A percentile compares a stretch with the other conserved stretches of the same genome.
Conservation (phyloP, 2,329 filamentous ascomycete species). For the Emergomyces orientalis region DNA sequence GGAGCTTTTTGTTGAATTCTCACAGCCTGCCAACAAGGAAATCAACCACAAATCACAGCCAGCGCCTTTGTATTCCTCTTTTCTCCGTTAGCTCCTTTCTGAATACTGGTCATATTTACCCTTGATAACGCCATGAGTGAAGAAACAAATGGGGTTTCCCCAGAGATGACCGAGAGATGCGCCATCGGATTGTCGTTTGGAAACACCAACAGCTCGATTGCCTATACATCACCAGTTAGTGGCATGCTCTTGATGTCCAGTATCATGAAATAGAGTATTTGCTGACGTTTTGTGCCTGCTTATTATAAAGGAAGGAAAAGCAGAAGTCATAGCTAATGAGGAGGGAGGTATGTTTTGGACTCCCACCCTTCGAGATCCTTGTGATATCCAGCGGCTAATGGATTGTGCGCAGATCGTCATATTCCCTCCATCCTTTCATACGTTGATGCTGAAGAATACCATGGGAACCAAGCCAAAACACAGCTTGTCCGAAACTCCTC, state of each 20-base stretch:
- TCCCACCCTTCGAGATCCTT: not conserved
- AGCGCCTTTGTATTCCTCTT: not conserved
- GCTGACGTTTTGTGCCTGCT: conserved; percentile 12
- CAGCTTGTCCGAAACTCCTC: conserved; percentile 85
- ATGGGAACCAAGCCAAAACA: conserved; percentile 86
- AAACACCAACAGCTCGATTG: conserved; percentile 97
- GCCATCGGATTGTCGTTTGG: conserved; percentile 96
- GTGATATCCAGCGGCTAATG: conserved; percentile 14
- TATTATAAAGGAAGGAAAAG: conserved; percentile 65
- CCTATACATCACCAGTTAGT: conserved; percentile 61
- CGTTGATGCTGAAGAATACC: conserved; percentile 91
- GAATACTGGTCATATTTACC: not conserved
- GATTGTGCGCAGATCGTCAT: conserved; percentile 63
- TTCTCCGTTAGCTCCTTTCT: not conserved
- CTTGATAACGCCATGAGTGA: conserved; percentile 34
- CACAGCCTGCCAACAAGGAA: not conserved
- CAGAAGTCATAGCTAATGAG: conserved; percentile 97
- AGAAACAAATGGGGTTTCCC: conserved; percentile 44
- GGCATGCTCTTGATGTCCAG: not conserved
- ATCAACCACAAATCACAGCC: not conserved
- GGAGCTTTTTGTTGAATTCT: not conserved
- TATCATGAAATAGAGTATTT: conserved; percentile 9
- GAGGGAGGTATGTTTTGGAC: conserved; percentile 63
- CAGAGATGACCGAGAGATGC: conserved; percentile 42
- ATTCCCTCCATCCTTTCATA: conserved; percentile 94